Base-by-base conservation (phyloP, 208 protist genomes). In the Trypanosoma caninum region DNA sequence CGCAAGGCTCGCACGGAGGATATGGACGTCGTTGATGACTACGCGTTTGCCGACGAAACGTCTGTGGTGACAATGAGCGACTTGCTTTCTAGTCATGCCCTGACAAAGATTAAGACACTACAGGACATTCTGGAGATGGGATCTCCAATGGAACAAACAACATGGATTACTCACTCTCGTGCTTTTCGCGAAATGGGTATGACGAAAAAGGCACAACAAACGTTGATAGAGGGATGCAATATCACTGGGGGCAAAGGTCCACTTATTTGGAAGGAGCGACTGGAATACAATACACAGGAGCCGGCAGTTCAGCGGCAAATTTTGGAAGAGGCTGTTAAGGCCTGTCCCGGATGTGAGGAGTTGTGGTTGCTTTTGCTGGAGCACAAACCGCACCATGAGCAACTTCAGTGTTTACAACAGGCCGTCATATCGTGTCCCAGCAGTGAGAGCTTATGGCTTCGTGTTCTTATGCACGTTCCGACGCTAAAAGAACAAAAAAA, bases 111-210 rank as follows among this genome's bases (percentile, higher is more conserved):
- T 44, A 64, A 82, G 7, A 78, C 68, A 1, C 57, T 88, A n/a
- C 66, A 80, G 30, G 79, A 60, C 45, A 57, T 94, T 16, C 74
- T 94, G 20, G 70, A 62, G 20, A 89, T 90, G 78, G 87, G 87
- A 44, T 94, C 87, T 13, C 57, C 73, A 13, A 82, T 81, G 48
- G 81, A 94, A 71, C 87, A 89, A 59, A 82, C 72, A 2, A 94
- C 87, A 8, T 94, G 81, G 78, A 84, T 94, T 63, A 92, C 82
- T 2, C 88, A 89, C 45, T 70, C 87, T 0, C 75, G 84, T 27
- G 87, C 80, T 3, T 76, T 82, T 20, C 72, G 81, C 10, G 77
- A 91, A 64, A 87, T 91, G 75, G 87, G 84, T 47, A 74, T 84
- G 70, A 41, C 50, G n/a, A 65, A 68, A 22, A 79, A 80, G 33